Evolutionary conservation across 192 early-diverging fungal genomes (phyloP), one percentile per base, ranked within the genome.

Genomic region (Backusella australiensis): DNA sequence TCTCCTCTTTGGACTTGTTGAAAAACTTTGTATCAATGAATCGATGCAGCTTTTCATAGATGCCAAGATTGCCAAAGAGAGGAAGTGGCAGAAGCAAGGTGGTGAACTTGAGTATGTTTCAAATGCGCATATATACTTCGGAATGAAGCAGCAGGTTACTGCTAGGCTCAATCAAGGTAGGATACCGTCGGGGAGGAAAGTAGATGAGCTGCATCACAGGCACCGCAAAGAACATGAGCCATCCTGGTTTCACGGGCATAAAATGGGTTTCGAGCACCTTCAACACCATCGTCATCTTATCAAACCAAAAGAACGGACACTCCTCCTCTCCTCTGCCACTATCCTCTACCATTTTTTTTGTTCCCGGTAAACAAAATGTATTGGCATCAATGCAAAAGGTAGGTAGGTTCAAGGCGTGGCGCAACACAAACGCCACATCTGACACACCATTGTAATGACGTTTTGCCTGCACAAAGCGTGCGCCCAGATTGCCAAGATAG

Each of bases 371-470:
- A 29, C 56, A 63, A 12, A 63, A 63, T 63, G 56, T 29, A 63
- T 63, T 63, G 11, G 23, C 56, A 26, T 63, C 56, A 26, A 63
- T 63, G 1, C 56, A 63, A 63, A 63, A 17, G 65, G 26, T 34
- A 34, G 41, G 19, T 34, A 63, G n/a, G 3, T 29, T 69, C 49
- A 77, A 81, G 15, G 76, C 75, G 21, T 65, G 75, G 39, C 75
- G 75, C 42, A 93, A 36, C 2, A 86, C 80, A 77, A 90, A 93
- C 11, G 88, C 88, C 2, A 87, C 87, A 84, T 93, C 92, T 14
- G 91, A 83, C 23, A 90, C 89, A 3, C 92, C 92, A 84, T 90
- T 91, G 74, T 91, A 80, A 67, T 93, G 91, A 14, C 91, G 85
- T 59, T 86, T 90, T 52, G 90, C 90, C 79, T 93, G 92, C 4